Evolutionary conservation across 164 flowering plant genomes (phyloP), one percentile per base, ranked within the genome.

Genomic region (Kalanchoe fedtschenkoi): DNA sequence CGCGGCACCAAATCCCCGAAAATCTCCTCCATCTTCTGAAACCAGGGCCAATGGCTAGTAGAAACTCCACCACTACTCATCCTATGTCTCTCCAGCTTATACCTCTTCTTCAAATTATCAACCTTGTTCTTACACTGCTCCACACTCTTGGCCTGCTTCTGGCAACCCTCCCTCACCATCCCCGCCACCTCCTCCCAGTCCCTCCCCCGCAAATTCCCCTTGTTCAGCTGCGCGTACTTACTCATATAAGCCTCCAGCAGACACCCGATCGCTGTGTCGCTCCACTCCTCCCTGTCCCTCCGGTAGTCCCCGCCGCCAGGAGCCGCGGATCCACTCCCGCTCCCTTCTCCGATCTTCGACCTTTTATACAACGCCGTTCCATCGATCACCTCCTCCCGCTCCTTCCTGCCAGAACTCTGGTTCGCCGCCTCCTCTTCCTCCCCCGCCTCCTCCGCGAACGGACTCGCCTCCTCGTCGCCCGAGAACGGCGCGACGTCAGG

Each of bases 41-140:
- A 91, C 97, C 97, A 91, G 53, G 88, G 83, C 97, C 97, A 91
- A 64, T 89, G 95, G 62, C 91, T 87, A 2, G 67, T 73, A 2
- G 79, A 22, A 19, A 69, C 21, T 24, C 95, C 81, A 5, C 86
- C 87, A 56, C 68, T 81, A 61, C 33, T 88, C 87, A 87, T 69
- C 75, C 96, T 62, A 39, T 85, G 92, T 65, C 80, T 69, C 85
- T 91, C 96, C 66, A 88, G 71, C 77, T 91, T 91, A 64, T 82
- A 91, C 80, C 97, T 69, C 78, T 91, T 91, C 88, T 91, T 91
- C 80, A 91, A 71, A 69, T 91, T 91, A 70, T 91, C 97, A 60
- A 91, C 85, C 76, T 91, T 91, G 69, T 91, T 91, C 80, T 91
- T 91, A 57, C 97, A 91, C 83, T 91, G 97, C 72, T 91, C 97